Evolutionary conservation across 805 yeast species (phyloP).

Genomic region (Zygoascus ofunaensis): DNA sequence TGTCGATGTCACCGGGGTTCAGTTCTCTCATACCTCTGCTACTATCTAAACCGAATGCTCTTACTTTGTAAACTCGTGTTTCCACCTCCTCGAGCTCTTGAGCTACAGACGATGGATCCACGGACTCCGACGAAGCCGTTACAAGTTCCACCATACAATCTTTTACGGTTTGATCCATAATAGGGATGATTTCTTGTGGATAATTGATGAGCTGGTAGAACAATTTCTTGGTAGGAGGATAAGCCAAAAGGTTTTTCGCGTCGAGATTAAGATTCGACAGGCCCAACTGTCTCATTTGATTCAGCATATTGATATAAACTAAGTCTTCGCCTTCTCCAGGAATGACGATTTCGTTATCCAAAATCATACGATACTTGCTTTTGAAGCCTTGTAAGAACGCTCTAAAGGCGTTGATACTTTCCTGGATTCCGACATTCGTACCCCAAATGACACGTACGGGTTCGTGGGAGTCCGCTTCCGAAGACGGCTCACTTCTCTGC

Average conservation of each 20-base stretch:
- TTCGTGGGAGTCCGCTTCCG: constrained; percentile 41
- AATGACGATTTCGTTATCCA: constrained; percentile 25
- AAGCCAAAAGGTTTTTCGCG: constrained; percentile 67
- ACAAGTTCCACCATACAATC: constrained; percentile 62
- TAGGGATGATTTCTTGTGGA: constrained; percentile 95
- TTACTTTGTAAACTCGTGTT: constrained; percentile 70
- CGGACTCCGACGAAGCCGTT: constrained; percentile 14
- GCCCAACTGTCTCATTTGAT: constrained; percentile 68
- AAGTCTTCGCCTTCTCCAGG: constrained; percentile 58
- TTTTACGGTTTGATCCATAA: constrained; percentile 93
- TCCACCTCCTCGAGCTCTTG: constrained; percentile 59
- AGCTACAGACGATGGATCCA: constrained; percentile 8
- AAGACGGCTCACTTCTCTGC: constrained; percentile 12
- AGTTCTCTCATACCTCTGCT: constrained; percentile 80
- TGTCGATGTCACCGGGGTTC: constrained; percentile 91
- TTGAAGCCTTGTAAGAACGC: constrained; percentile 80
- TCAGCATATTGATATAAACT: constrained; percentile 64
- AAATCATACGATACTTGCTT: constrained; percentile 48
- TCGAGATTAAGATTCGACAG: constrained; percentile 79
- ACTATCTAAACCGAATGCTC: constrained; percentile 77
- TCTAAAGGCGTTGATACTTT: constrained; percentile 70
- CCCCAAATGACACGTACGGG: constrained; percentile 97
- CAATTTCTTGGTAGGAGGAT: constrained; percentile 63
- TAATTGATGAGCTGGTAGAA: constrained; percentile 82
- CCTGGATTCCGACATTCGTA: constrained; percentile 88